These are phyloP conservation scores for Apophysomyces elegans DNA, from an alignment of 371 early-diverging fungal species.

Conservation along the genomic window DNA sequence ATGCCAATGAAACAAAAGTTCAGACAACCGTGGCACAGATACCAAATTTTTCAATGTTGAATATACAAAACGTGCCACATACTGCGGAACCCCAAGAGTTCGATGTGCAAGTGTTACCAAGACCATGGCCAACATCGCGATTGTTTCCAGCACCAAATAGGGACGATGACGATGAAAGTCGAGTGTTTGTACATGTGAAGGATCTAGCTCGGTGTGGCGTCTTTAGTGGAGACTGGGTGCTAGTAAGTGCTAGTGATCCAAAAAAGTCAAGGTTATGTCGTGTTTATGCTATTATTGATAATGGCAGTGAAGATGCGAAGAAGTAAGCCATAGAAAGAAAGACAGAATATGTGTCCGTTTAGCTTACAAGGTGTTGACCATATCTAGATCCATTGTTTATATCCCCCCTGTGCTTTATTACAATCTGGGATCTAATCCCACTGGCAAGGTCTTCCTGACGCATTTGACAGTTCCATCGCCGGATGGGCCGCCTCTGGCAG, in stretches of 20 bases:
- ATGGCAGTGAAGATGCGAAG: slow-evolving; percentile 11
- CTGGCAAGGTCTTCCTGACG: slow-evolving; percentile 32
- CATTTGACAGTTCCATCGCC: slow-evolving; percentile 40
- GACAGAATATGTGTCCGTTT: neutral
- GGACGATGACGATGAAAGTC: slow-evolving; percentile 60
- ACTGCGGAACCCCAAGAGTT: slow-evolving; percentile 43
- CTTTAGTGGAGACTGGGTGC: slow-evolving; percentile 80
- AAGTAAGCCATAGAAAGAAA: slow-evolving; percentile 18
- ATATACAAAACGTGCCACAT: slow-evolving; percentile 23
- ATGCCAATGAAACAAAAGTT: slow-evolving; percentile 2
- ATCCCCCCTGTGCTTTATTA: slow-evolving; percentile 64
- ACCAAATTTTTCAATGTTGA: slow-evolving; percentile 28
- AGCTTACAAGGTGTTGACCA: neutral
- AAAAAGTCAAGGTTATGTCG: slow-evolving; percentile 56
- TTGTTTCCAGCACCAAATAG: slow-evolving; percentile 56
- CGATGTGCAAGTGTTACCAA: slow-evolving; percentile 36
- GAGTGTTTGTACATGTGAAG: slow-evolving; percentile 60
- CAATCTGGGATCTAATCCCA: slow-evolving; percentile 52
- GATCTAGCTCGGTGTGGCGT: slow-evolving; percentile 67
- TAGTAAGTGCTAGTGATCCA: slow-evolving; percentile 37
- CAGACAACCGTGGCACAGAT: slow-evolving; percentile 13
- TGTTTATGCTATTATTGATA: slow-evolving; percentile 40
- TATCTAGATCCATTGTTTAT: slow-evolving; percentile 34
- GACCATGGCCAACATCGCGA: slow-evolving; percentile 52
- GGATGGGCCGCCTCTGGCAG: slow-evolving; percentile 63